These are phyloP conservation scores for Hypoxylon rubiginosum DNA, from an alignment of 2,329 filamentous ascomycete species.

Conservation along the genomic window DNA sequence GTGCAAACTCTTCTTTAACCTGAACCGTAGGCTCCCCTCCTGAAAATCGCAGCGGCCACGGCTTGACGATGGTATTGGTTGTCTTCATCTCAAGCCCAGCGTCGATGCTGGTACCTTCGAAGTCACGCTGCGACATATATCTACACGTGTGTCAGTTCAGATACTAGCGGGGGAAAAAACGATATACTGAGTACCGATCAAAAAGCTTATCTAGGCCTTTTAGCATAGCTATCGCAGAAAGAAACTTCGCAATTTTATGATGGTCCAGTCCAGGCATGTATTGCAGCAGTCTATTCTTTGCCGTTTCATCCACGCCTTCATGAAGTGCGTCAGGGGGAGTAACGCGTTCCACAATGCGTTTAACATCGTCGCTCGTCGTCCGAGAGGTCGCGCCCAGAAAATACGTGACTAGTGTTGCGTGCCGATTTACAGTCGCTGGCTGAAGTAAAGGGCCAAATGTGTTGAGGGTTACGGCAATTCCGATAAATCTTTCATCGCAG, in stretches of 20 bases:
- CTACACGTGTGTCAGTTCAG: conserved; percentile 15
- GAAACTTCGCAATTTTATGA: too few relatives aligned
- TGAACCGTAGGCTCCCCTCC: conserved; percentile 9
- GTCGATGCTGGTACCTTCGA: background rate
- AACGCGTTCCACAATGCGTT: background rate
- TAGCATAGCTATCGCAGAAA: background rate
- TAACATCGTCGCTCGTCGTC: too few relatives aligned
- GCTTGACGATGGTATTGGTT: conserved; percentile 31
- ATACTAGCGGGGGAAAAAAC: background rate
- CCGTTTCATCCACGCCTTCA: background rate
- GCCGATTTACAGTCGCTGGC: conserved; percentile 5
- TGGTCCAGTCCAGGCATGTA: conserved; percentile 2
- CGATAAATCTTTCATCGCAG: conserved; percentile 6
- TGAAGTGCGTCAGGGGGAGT: background rate
- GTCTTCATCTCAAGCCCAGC: conserved; percentile 33
- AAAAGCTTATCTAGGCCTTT: conserved; percentile 32
- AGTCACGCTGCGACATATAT: conserved; percentile 15
- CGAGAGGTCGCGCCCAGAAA: conserved; percentile 23
- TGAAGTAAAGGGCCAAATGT: conserved; percentile 18
- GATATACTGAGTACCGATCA: conserved; percentile 6
- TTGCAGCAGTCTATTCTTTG: background rate
- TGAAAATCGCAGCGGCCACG: conserved; percentile 32
- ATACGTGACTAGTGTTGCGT: conserved; percentile 29
- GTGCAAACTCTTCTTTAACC: conserved; percentile 24
- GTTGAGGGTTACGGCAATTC: conserved; percentile 10